A percentile compares a stretch with the other conserved stretches of the same genome.
Conservation (phyloP, 2,329 filamentous ascomycete genomes). For the Zymoseptoria brevis region DNA sequence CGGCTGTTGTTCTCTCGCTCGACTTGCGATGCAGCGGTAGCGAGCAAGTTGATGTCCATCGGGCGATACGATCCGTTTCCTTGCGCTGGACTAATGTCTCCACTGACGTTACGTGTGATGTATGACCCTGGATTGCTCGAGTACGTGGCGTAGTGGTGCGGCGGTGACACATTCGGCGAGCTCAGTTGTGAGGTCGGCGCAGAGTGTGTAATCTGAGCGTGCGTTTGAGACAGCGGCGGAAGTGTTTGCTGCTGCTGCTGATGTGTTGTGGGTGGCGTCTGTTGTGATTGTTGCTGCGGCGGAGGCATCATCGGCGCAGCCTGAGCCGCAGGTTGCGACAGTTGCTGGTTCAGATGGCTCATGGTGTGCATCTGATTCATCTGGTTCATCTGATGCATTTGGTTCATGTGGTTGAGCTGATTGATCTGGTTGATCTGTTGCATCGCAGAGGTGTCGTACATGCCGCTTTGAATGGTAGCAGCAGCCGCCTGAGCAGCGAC, state of each 20-base stretch:
- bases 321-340: conserved; percentile 5
- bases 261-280: conserved; percentile 10
- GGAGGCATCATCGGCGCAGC: conserved; percentile 6
- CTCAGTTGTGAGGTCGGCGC: conserved; percentile 77
- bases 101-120: conserved; percentile 47
- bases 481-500: conserved; percentile 51
- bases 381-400: conserved; percentile 21
- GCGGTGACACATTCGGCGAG: conserved; percentile 94
- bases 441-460: conserved; percentile 43
- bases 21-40: conserved; percentile 61
- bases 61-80: conserved; percentile 33
- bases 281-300: conserved; percentile 7
- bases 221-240: conserved; percentile 47
- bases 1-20: conserved; percentile 51
- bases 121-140: conserved; percentile 51
- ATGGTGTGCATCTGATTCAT: conserved; percentile 22
- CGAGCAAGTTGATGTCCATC: conserved; percentile 59
- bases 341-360: conserved; percentile 14
- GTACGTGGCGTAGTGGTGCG: conserved; percentile 69
- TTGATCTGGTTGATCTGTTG: conserved; percentile 51
- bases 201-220: conserved; percentile 75
- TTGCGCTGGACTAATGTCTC: conserved; percentile 41
- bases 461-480: conserved; percentile 43
- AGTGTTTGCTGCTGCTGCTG: conserved; percentile 8
- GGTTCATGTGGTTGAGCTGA: conserved; percentile 69